phyloP scores from a whole-genome alignment of 1,284 basidiomycete genomes.

The Vanrija humicola region DNA sequence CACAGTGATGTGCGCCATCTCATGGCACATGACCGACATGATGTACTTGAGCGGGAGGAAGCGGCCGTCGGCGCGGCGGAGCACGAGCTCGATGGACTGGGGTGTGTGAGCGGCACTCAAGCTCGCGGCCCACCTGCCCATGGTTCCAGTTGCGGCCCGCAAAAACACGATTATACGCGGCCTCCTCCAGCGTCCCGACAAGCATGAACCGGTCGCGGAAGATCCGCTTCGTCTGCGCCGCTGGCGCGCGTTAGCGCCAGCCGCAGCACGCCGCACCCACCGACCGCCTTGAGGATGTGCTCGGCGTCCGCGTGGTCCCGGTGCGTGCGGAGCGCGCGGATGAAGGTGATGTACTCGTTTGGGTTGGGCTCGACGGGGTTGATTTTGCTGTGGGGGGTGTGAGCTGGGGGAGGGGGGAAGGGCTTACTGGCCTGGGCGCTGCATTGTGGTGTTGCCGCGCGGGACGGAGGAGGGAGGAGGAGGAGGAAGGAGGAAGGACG shows the following conservation, averaged over 20 bases:
- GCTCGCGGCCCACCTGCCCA: slow-evolving; percentile 37
- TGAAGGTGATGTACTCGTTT: slow-evolving; percentile 47
- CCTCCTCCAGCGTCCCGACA: slow-evolving; percentile 45
- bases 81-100: slow-evolving; percentile 46
- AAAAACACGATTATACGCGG: slow-evolving; percentile 44
- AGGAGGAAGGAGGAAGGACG: too few relatives aligned
- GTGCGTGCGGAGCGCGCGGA: slow-evolving; percentile 32
- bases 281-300: slow-evolving; percentile 43
- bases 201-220: slow-evolving; percentile 45
- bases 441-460: slow-evolving; percentile 5
- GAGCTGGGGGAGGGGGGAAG: too few relatives aligned
- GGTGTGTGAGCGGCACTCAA: neutral
- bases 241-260: slow-evolving; percentile 4
- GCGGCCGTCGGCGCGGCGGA: slow-evolving; percentile 39
- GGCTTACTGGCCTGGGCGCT: slow-evolving; percentile 17
- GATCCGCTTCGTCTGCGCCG: slow-evolving; percentile 42
- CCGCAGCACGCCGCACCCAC: too few relatives aligned
- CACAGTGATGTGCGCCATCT: slow-evolving; percentile 49
- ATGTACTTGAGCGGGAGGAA: slow-evolving; percentile 46
- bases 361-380: slow-evolving; percentile 44
- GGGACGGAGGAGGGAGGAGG: too few relatives aligned
- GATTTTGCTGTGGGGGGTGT: slow-evolving; percentile 20
- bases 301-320: slow-evolving; percentile 35
- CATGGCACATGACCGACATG: slow-evolving; percentile 47
- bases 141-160: slow-evolving; percentile 50